Evolutionary conservation across 129 eudicot species (phyloP).

Genomic region (Pseudognaphalium luteoalbum): DNA sequence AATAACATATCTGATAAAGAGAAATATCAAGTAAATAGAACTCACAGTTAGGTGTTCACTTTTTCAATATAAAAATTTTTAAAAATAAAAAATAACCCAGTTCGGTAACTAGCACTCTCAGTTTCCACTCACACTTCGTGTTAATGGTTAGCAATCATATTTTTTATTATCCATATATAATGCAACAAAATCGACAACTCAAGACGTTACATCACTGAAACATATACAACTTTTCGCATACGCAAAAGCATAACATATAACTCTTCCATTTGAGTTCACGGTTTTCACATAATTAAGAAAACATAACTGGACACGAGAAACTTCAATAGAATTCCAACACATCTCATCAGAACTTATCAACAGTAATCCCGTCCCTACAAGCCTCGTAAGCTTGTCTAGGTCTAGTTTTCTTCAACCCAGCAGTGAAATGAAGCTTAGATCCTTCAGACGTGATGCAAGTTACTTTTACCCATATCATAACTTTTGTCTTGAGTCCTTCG

Average conservation of each 20-base stretch:
- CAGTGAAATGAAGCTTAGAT: conserved; percentile 68
- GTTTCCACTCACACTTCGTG: background rate
- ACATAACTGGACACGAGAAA: background rate
- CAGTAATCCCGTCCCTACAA: conserved; percentile 64
- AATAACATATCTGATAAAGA: too few species aligned
- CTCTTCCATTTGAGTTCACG: conserved; percentile 12
- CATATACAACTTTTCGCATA: conserved; percentile 22
- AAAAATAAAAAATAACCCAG: too few species aligned
- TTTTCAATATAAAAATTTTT: too few species aligned
- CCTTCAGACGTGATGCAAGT: conserved; percentile 63
- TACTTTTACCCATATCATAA: conserved; percentile 81
- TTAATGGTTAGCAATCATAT: background rate
- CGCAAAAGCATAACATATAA: background rate
- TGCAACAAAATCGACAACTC: background rate
- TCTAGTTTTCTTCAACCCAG: conserved; percentile 77
- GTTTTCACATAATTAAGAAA: background rate
- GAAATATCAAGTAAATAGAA: background rate
- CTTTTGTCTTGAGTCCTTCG: conserved; percentile 88
- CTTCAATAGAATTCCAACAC: background rate
- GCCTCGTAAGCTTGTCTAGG: conserved; percentile 75
- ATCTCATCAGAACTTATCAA: conserved; percentile 58
- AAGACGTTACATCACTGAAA: background rate
- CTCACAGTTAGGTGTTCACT: too few species aligned
- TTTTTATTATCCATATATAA: background rate
- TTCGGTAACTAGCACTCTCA: background rate